Evolutionary conservation across 176 grass and related monocot species (phyloP), one percentile per base, ranked within the genome.

Genomic region (Juncus inflexus): DNA sequence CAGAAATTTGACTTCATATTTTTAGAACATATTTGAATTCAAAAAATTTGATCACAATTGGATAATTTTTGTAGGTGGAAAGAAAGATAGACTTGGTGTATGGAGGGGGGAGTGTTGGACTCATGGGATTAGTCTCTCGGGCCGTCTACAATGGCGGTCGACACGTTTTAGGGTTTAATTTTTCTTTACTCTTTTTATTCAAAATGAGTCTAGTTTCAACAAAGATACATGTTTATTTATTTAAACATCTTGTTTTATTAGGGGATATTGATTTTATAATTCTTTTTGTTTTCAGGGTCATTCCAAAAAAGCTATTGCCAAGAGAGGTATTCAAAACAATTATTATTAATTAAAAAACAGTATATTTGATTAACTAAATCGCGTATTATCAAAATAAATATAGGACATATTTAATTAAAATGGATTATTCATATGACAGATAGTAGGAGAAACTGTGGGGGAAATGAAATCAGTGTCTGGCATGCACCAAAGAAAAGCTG

Each of bases 401-500:
- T 40, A 41, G 62, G 7, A 15, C 2, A 56, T n/a, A 56, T 12
- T 58, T 47, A 60, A 72, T 12, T 49, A 9, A 65, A 64, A 52
- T 58, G 45, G 56, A 55, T 3, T 13, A 15, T 4, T 9, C 41
- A 9, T 54, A 64, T 65, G 7, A 4, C 52, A 78, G 76, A 57
- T 86, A 10, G 82, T 85, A 72, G 87, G 87, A 28, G 87, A 83
- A 50, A 90, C 87, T 15, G 63, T 58, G 1, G 83, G 83, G 3
- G 87, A 87, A 40, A 4, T 84, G n/a, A 81, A 59, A 71, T 53
- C 74, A 13, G 87, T 91, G 0, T 63, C 83, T 0, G 69, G 63
- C 43, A 91, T 91, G 87, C 87, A 91, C 77, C 83, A 91, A 76
- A 56, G 88, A 6, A 91, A 91, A 84, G 83, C 88, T 0, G 87